Evolutionary conservation across 1,284 basidiomycete genomes (phyloP).

Genomic region (Irpex sp.): DNA sequence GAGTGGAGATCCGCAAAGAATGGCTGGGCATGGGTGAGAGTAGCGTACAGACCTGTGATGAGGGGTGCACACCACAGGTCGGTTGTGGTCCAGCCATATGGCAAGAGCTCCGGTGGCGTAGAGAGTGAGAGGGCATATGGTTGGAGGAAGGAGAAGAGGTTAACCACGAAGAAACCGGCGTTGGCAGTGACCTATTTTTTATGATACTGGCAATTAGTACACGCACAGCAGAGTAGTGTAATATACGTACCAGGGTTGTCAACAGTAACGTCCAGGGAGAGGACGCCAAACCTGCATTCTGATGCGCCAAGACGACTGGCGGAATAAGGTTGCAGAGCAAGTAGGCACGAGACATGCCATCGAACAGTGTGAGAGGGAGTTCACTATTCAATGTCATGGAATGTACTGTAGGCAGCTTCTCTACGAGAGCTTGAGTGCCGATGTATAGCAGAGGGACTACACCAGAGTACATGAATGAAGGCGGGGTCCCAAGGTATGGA

Average conservation of each 20-base stretch:
- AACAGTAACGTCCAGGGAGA: constrained; percentile 73
- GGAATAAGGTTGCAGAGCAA: constrained; percentile 73
- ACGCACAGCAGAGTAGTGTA: not conserved
- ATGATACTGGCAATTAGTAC: not conserved
- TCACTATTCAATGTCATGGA: constrained; percentile 48
- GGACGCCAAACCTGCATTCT: constrained; percentile 43
- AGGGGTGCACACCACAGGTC: constrained; percentile 76
- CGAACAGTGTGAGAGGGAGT: constrained; percentile 59
- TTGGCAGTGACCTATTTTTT: constrained; percentile 59
- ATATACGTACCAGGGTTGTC: constrained; percentile 54
- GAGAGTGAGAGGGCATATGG: constrained; percentile 59
- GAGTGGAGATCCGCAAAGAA: constrained; percentile 66
- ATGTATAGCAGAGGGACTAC: constrained; percentile 54
- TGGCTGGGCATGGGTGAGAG: constrained; percentile 74
- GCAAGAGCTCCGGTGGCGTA: constrained; percentile 65
- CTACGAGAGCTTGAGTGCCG: constrained; percentile 52
- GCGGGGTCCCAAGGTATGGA: constrained; percentile 57
- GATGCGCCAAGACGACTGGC: constrained; percentile 50
- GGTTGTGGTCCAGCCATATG: constrained; percentile 72
- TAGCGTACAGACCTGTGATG: constrained; percentile 65
- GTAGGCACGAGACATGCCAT: constrained; percentile 66
- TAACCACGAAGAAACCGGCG: constrained; percentile 69
- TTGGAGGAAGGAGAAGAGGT: constrained; percentile 64
- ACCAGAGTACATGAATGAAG: constrained; percentile 70
- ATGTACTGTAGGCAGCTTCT: constrained; percentile 55